A percentile compares a stretch with the other conserved stretches of the same genome.
phyloP scores from a whole-genome alignment of 1,139 yeast genomes.

The Blastobotrys persicus region DNA sequence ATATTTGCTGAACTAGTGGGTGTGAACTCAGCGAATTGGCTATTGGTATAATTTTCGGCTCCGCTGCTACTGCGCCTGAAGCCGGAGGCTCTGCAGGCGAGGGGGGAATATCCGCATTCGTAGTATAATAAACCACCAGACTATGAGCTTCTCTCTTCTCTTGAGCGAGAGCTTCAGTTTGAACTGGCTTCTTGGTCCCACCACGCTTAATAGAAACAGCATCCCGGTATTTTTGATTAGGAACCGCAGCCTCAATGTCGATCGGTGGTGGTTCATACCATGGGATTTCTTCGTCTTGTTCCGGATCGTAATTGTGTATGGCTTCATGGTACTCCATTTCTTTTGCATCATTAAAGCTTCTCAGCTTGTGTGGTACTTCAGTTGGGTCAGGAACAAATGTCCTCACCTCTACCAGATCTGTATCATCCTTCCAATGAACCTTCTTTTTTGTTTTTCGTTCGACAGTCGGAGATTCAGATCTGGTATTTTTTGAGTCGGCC shows the following conservation, averaged over 20 bases:
- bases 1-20: conserved; percentile 15
- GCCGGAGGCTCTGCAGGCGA: conserved; percentile 33
- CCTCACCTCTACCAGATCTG: conserved; percentile 41
- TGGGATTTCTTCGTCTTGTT: conserved; percentile 30
- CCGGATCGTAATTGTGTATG: conserved; percentile 24
- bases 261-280: conserved; percentile 36
- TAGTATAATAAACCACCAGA: conserved; percentile 30
- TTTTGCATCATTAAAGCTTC: conserved; percentile 29
- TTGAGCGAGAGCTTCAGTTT: conserved; percentile 32
- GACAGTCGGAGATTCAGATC: background rate
- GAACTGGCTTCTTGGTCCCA: conserved; percentile 30
- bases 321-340: conserved; percentile 36
- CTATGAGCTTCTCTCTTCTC: conserved; percentile 30
- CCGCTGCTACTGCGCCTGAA: background rate
- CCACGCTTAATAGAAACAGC: conserved; percentile 32
- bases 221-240: conserved; percentile 19
- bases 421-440: conserved; percentile 39
- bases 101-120: conserved; percentile 32
- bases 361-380: conserved; percentile 38
- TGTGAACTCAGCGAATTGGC: conserved; percentile 17
- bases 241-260: conserved; percentile 23
- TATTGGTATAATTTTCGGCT: conserved; percentile 19
- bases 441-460: conserved; percentile 24
- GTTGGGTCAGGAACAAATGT: conserved; percentile 46
- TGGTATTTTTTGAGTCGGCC: background rate